These are phyloP conservation scores for Boletus coccyginus DNA, from an alignment of 768 basidiomycete genomes.

Conservation along the genomic window DNA sequence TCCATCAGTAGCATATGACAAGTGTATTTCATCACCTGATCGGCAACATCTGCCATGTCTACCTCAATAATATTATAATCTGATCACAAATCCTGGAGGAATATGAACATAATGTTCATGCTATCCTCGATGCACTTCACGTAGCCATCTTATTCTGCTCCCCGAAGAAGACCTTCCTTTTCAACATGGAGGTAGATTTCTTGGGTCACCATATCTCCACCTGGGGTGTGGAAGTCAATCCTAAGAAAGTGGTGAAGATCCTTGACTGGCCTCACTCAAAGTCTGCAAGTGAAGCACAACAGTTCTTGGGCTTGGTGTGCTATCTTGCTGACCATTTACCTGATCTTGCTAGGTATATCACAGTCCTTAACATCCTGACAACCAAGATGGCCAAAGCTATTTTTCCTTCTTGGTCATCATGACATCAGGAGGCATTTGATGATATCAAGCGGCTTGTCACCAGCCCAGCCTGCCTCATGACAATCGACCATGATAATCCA, in stretches of 20 bases:
- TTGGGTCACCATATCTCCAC: neutral
- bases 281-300: no score
- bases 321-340: neutral
- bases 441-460: constrained; percentile 27
- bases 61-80: constrained; percentile 26
- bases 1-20: constrained; percentile 16
- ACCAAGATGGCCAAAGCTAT: neutral
- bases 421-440: constrained; percentile 4
- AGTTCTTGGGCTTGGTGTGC: neutral
- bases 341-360: neutral
- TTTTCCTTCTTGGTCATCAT: neutral
- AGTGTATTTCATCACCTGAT: constrained; percentile 13
- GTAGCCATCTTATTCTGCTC: neutral
- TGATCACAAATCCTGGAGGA: constrained; percentile 26
- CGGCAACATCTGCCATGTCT: constrained; percentile 16
- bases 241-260: neutral
- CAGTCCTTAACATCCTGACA: neutral
- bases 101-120: constrained; percentile 25
- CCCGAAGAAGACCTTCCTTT: neutral
- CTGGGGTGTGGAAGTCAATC: neutral
- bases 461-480: constrained; percentile 25
- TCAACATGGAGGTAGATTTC: neutral
- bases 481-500: constrained; percentile 31
- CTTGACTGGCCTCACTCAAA: neutral
- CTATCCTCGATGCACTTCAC: constrained; percentile 28